Evolutionary conservation across 2,329 filamentous ascomycete genomes (phyloP).

Genomic region (Alternaria consortialis): DNA sequence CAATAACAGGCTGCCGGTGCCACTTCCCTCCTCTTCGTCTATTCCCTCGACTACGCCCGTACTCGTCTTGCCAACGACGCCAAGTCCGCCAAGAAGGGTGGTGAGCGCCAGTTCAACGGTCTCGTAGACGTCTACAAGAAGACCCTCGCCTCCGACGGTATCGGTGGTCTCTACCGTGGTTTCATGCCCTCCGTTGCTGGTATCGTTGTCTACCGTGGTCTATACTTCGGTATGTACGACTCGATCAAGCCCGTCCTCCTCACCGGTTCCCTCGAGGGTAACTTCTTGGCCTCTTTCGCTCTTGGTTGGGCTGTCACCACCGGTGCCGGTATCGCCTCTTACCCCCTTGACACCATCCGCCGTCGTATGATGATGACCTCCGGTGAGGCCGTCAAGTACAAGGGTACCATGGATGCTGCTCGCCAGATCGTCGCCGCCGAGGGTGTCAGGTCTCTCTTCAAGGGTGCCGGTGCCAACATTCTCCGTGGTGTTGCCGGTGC

Average conservation of each 20-base stretch:
- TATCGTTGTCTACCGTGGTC: conserved; percentile 99
- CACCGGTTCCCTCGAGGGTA: conserved; percentile 88
- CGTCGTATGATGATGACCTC: conserved; percentile 99
- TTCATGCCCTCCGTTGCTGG: conserved; percentile 99
- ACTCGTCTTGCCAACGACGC: conserved; percentile 99
- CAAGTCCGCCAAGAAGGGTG: conserved; percentile 96
- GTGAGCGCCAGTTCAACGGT: conserved; percentile 99
- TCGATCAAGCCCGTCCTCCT: conserved; percentile 99
- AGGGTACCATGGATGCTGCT: conserved; percentile 92
- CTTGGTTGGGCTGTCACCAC: conserved; percentile 99
- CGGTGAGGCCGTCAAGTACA: conserved; percentile 99
- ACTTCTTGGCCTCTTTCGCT: conserved; percentile 99
- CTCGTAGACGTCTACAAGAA: conserved; percentile 99
- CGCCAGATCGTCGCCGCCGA: conserved; percentile 94
- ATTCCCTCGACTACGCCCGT: conserved; percentile 99
- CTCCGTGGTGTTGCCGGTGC: conserved; percentile 99
- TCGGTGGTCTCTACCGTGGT: conserved; percentile 99
- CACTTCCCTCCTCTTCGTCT: conserved; percentile 99
- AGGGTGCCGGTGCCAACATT: conserved; percentile 99
- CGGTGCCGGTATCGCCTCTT: conserved; percentile 99
- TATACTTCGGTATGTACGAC: conserved; percentile 99
- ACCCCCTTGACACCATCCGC: conserved; percentile 99
- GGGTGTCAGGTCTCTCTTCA: conserved; percentile 99
- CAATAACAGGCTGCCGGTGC: conserved; percentile 84
- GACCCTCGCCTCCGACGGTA: conserved; percentile 98